Evolutionary conservation across 192 early-diverging fungal species (phyloP).

Genomic region (Dissophora globulifera): DNA sequence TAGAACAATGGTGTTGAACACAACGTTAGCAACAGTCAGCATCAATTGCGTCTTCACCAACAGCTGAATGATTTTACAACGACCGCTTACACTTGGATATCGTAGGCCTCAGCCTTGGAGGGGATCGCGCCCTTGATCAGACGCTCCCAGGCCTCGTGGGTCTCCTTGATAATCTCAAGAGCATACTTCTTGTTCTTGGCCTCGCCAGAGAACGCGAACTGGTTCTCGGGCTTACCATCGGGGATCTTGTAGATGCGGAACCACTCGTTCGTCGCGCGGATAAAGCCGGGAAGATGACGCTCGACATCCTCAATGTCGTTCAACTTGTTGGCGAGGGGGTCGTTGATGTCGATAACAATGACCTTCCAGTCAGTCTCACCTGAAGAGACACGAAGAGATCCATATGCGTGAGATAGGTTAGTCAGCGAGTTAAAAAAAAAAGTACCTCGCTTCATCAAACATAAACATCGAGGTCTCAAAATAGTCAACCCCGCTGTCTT

Average conservation of each 20-base stretch:
- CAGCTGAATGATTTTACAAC: too few species aligned
- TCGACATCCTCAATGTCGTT: slow-evolving; percentile 99
- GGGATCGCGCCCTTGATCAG: slow-evolving; percentile 76
- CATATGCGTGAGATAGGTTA: background rate
- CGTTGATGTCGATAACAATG: slow-evolving; percentile 97
- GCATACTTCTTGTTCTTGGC: slow-evolving; percentile 93
- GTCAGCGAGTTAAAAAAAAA: slow-evolving; percentile 1
- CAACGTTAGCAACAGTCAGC: too few species aligned
- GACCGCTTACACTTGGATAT: slow-evolving; percentile 79
- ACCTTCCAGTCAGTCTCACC: slow-evolving; percentile 99
- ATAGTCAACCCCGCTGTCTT: too few species aligned
- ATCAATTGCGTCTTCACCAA: too few species aligned
- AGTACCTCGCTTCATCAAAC: too few species aligned
- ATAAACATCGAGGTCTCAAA: background rate
- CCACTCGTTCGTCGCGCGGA: slow-evolving; percentile 99
- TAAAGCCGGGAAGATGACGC: slow-evolving; percentile 93
- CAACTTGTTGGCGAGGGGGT: slow-evolving; percentile 96
- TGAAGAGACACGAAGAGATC: background rate
- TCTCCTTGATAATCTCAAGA: slow-evolving; percentile 89
- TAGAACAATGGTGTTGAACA: background rate
- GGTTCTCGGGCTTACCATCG: slow-evolving; percentile 99
- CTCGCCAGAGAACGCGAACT: slow-evolving; percentile 96
- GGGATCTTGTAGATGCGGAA: slow-evolving; percentile 99
- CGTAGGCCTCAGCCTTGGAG: slow-evolving; percentile 74
- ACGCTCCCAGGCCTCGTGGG: slow-evolving; percentile 92